Evolutionary conservation across 2,329 filamentous ascomycete genomes (phyloP).

Genomic region (Rutstroemia sp.): DNA sequence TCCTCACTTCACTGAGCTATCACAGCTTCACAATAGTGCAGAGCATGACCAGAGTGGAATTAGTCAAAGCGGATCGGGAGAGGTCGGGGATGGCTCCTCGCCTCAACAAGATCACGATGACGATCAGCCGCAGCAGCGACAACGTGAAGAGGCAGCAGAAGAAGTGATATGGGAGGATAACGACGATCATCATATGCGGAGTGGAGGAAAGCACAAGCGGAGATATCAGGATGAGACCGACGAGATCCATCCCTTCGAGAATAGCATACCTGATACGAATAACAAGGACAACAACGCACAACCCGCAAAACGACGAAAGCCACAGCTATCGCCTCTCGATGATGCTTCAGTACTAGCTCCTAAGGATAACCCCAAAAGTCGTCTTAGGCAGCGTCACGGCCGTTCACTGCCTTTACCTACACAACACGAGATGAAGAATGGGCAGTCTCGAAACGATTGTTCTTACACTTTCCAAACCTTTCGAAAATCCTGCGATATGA

Average conservation of each 20-base stretch:
- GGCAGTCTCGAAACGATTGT: constrained; percentile 7
- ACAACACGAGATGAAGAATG: constrained; percentile 6
- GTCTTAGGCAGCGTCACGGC: no score
- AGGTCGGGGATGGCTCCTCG: no score
- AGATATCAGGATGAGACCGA: no score
- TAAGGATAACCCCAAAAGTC: constrained; percentile 4
- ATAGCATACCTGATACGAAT: no score
- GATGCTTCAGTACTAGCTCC: constrained; percentile 5
- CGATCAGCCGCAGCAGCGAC: no score
- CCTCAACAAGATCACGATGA: no score
- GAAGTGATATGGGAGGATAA: no score
- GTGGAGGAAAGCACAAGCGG: no score
- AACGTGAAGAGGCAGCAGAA: no score
- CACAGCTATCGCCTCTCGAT: constrained; percentile 5
- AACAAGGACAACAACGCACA: constrained; percentile 5
- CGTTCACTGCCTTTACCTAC: constrained; percentile 7
- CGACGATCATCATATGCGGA: no score
- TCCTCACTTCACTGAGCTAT: neutral
- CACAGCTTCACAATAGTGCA: neutral
- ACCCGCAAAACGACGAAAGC: constrained; percentile 11
- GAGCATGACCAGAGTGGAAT: neutral
- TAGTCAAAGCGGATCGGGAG: neutral
- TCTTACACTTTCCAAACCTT: neutral
- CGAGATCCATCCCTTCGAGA: no score
- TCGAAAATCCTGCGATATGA: no score